phyloP scores from a whole-genome alignment of 345 rosid species.

The Camelina laxa region DNA sequence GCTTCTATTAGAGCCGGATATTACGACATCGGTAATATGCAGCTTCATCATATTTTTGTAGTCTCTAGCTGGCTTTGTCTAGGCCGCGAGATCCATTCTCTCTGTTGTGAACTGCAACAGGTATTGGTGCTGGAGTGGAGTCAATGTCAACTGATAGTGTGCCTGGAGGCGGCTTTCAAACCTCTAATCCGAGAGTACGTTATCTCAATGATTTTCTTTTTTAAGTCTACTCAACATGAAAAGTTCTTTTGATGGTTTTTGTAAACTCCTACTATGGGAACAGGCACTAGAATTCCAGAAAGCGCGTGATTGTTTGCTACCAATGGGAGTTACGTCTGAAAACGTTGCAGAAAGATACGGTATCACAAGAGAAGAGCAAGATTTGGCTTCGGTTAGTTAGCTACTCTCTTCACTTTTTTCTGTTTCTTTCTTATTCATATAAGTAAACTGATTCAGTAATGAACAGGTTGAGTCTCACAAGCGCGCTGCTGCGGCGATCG shows the following conservation, averaged over 20 bases:
- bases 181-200: slow-evolving; percentile 72
- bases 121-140: slow-evolving; percentile 93
- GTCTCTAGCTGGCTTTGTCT: not conserved
- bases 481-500: slow-evolving; percentile 88
- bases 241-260: not conserved
- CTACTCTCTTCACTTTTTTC: not conserved
- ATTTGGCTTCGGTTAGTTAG: slow-evolving; percentile 87
- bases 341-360: slow-evolving; percentile 86
- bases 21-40: slow-evolving; percentile 67
- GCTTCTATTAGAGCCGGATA: slow-evolving; percentile 85
- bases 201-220: not conserved
- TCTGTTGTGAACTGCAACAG: slow-evolving; percentile 46
- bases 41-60: not conserved
- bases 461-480: slow-evolving; percentile 91
- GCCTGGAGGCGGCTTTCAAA: slow-evolving; percentile 30
- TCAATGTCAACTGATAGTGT: slow-evolving; percentile 66
- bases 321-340: slow-evolving; percentile 97
- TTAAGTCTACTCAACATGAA: slow-evolving; percentile 4
- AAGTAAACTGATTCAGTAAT: slow-evolving; percentile 27
- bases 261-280: not conserved
- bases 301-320: slow-evolving; percentile 94
- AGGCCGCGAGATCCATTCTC: not conserved
- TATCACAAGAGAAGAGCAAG: slow-evolving; percentile 87
- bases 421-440: slow-evolving; percentile 20
- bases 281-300: slow-evolving; percentile 67